Base-by-base conservation (phyloP, 2,329 filamentous ascomycete genomes). In the Fusarium bulbicola region DNA sequence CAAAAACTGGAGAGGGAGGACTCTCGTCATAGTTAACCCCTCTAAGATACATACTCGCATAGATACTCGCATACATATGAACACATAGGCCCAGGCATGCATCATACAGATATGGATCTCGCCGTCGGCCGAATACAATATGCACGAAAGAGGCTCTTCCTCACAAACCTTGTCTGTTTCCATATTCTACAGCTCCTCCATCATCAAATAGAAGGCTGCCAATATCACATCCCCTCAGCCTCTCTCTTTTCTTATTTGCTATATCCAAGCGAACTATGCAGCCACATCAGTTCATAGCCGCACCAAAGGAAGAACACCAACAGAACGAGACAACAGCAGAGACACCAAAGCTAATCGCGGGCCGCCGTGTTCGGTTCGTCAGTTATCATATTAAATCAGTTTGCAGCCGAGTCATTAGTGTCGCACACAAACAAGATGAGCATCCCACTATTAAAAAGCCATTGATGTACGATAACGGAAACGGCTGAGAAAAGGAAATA, bases 101-200 rank as follows among this genome's bases (percentile, higher is more conserved):
- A 34, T 36, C 37, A 28, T 30, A 63, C 30, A 54, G 43, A 37
- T 40, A 34, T 36, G 28, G 34, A 52, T 56, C 43, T 68, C 66
- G 57, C 50, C 59, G 65, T 63, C 39, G 24, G 24, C 66, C 57
- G 57, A 52, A 30, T 62, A 59, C 34, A 39, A 62, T 24, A 64
- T 64, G 62, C 46, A 40, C 46, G 24, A 45, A 64, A 53, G 39
- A 45, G n/a, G 34, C 28, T 11, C 57, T 64, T 63, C 64, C 54
- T 46, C 61, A 66, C 61, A 66, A 45, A 32, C 30, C 28, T 59
- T 40, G 32, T 47, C 34, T 34, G 18, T 39, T 59, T n/a, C 24
- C 24, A 21, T 37, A 15, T 49, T 10, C n/a, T 46, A 46, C 40
- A 60, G 40, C 30, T 43, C 43, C 47, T 61, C 30, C 24, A 6